Evolutionary conservation across 768 basidiomycete species (phyloP), one percentile per base, ranked within the genome.

Genomic region (Mycena kentingensis): DNA sequence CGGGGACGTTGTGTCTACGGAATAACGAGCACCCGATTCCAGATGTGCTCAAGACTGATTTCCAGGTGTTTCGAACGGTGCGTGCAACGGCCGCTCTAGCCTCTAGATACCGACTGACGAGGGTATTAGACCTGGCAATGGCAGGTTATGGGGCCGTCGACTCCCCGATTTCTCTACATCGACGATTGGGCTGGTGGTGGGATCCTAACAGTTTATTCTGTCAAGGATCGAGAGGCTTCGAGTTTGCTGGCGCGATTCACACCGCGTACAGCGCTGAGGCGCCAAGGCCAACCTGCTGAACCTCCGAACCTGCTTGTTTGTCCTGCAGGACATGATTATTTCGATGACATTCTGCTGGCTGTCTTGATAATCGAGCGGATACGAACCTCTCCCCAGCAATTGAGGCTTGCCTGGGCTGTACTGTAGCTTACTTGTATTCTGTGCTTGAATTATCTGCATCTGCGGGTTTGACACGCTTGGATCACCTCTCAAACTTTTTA

Each of bases 341-440:
- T 76, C 38, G 77, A 77, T 46, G 76, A 78, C 39, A 71, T 77
- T 25, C 57, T 77, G 16, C 66, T 78, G 46, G 75, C 73, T n/a
- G 67, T 67, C 13, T 61, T 76, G 24, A 68, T 76, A 35, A 66
- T 76, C 25, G 73, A 75, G 52, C 69, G 75, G 19, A 63, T 72
- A 39, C 70, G 74, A 21, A 75, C 73, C 29, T 67, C 70, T 25
- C 70, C 73, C 28, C 10, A 10, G 13, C 19, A n/a, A n/a, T n/a
- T n/a, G n/a, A n/a, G n/a, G n/a, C n/a, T n/a, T n/a, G n/a, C n/a
- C n/a, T n/a, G n/a, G 19, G 11, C 37, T 11, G 37, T 10, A 22
- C 8, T 32, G 10, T 32, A 8, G 31, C 16, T 32, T 8, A 16
- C 31, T 8, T 16, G 10, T 16, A 32, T 8, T 16, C 31, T 32